Conservation (phyloP, 768 basidiomycete genomes). For the Antrodiella citrinella region DNA sequence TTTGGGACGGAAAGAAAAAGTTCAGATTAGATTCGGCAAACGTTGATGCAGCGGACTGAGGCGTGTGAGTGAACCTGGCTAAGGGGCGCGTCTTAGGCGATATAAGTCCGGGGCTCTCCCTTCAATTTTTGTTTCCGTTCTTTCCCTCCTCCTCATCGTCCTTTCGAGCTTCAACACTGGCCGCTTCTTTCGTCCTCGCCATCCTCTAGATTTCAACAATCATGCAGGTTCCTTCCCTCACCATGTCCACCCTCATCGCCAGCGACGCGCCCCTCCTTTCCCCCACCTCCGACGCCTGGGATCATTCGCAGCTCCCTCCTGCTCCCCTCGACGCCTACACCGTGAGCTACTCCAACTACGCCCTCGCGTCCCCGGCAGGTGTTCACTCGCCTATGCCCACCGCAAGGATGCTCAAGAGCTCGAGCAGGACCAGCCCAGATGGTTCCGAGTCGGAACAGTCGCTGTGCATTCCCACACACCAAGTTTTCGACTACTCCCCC, state of each 20-base stretch:
- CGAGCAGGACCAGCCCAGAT: slow-evolving; percentile 35
- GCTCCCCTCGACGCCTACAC: slow-evolving; percentile 41
- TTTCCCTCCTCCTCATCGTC: slow-evolving; percentile 1
- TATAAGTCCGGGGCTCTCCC: background rate
- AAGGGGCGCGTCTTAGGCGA: background rate
- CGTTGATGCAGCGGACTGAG: background rate
- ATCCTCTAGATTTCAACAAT: slow-evolving; percentile 1
- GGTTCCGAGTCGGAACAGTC: slow-evolving; percentile 36
- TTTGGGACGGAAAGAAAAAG: background rate
- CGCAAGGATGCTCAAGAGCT: slow-evolving; percentile 39
- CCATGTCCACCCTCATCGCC: slow-evolving; percentile 52
- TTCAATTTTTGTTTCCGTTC: background rate
- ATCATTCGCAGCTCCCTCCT: slow-evolving; percentile 35
- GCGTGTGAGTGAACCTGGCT: background rate
- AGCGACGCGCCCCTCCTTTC: slow-evolving; percentile 52
- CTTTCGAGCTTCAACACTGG: background rate
- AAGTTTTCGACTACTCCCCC: slow-evolving; percentile 60
- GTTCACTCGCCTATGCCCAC: slow-evolving; percentile 39
- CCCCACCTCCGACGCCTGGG: slow-evolving; percentile 44
- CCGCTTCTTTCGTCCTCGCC: slow-evolving; percentile 1
- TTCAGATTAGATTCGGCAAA: background rate
- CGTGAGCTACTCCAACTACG: slow-evolving; percentile 32
- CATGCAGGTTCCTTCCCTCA: slow-evolving; percentile 21
- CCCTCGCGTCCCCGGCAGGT: slow-evolving; percentile 34
- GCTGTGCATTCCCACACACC: slow-evolving; percentile 60